Base-by-base conservation (phyloP, 2,329 filamentous ascomycete species). In the Diaporthe amygdali region DNA sequence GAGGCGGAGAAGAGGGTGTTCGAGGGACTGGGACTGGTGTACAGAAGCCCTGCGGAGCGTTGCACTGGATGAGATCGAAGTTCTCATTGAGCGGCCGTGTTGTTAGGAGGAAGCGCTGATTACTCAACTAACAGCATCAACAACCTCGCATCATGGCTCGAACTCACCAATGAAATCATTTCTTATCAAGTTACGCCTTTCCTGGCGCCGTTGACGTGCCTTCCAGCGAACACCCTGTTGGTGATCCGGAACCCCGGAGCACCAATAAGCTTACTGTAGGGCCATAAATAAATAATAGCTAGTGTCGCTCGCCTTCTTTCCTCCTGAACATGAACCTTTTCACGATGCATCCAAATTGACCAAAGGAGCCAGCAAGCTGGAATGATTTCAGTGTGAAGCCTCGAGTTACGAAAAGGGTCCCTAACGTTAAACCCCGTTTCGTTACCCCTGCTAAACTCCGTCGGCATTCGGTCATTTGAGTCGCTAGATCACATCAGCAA, bases 1-100 rank as follows among this genome's bases (percentile, higher is more conserved):
- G 91, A 92, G 74, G 94, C 95, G 7, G 95, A 98, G 83, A 91
- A 86, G 81, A 88, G 90, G 73, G 92, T 97, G 0, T 97, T 98
- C 85, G 89, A 91, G 73, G 92, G 92, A 0, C 78, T 98, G 73
- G 92, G 89, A 0, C 81, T 98, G 72, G 85, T 87, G 56, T 95
- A 90, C 87, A 86, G 90, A 69, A 84, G 85, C 30, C 91, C 93
- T 0, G 85, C 86, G 71, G 90, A 94, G 79, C 87, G 93, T 74
- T 94, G 91, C 76, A 93, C 92, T 1, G 87, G 89, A 10, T 92
- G 78, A 85, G 10, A 64, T 20, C 8, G n/a, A 12, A 14, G 12
- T 30, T 6, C 27, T 27, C 37, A 30, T n/a, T 5, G 4, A 44
- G 10, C 17, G n/a, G 56, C 5, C 44, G 37, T 32, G 15, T 46